Conservation (phyloP, 805 yeast genomes). For the Pachysolen tannophilus region DNA sequence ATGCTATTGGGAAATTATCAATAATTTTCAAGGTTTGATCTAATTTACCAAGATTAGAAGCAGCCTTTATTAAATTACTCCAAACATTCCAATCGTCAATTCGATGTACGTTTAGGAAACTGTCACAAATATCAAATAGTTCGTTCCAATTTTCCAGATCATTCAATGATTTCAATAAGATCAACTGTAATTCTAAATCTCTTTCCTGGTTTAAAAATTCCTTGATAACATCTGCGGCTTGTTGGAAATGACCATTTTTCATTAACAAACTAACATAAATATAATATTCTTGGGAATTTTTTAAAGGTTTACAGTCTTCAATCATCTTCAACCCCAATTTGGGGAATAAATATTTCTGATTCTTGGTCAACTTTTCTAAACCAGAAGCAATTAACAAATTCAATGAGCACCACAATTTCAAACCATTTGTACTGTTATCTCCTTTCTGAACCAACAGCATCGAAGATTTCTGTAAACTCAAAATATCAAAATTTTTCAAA, state of each 20-base stretch:
- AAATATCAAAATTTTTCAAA: conserved; percentile 36
- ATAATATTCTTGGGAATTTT: conserved; percentile 57
- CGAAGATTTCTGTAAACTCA: conserved; percentile 47
- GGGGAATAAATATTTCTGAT: conserved; percentile 47
- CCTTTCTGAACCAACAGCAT: conserved; percentile 31
- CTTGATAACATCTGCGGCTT: conserved; percentile 23
- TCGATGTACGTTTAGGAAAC: conserved; percentile 34
- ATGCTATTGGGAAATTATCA: conserved; percentile 18
- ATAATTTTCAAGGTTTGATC: conserved; percentile 27
- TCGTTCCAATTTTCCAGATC: conserved; percentile 31
- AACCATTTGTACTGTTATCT: conserved; percentile 26
- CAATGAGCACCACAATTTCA: conserved; percentile 50
- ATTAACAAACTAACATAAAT: conserved; percentile 46
- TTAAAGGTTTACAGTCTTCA: conserved; percentile 41
- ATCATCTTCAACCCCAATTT: conserved; percentile 52
- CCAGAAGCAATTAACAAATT: conserved; percentile 35
- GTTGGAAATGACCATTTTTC: conserved; percentile 24
- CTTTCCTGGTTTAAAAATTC: conserved; percentile 26
- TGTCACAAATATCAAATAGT: conserved; percentile 31
- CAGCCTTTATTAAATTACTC: conserved; percentile 45
- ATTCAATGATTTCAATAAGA: conserved; percentile 41
- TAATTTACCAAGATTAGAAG: conserved; percentile 24
- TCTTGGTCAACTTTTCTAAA: conserved; percentile 24
- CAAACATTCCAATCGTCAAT: conserved; percentile 78
- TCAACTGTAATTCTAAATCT: conserved; percentile 58